Base-by-base conservation (phyloP, 2,329 filamentous ascomycete species). In the Talaromyces sp. region DNA sequence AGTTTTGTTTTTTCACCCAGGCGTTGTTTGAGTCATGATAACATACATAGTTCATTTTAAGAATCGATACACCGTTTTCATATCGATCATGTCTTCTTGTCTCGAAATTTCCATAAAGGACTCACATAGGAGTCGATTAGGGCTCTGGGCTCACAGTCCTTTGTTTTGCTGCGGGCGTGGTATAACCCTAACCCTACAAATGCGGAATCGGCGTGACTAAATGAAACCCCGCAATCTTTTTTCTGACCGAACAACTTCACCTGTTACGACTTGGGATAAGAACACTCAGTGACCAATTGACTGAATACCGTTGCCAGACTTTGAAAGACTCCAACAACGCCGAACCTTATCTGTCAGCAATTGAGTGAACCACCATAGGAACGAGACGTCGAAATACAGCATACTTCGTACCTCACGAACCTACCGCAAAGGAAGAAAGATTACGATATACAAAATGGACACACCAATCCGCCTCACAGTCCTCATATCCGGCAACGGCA, bases 401-500 rank as follows among this genome's bases (percentile, higher is more conserved):
- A 11, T 14, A 31, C 16, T 22, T 37, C 16, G 8, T 33, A 35
- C 11, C 50, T 54, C 31, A n/a, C 31, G 16, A 54, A 54, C n/a
- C 50, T 14, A 39, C n/a, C 24, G 2, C 11, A 8, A 22, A 56
- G n/a, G 37, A 9, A 39, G 9, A 35, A 56, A 8, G 39, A 54
- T 35, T 35, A 54, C 22, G n/a, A 37, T 14, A 37, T 24, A 56
- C 33, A 56, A 56, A 8, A 56, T 56, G 52, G 52, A 56, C 33
- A 39, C 56, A 19, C 74, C 75, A 48, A 73, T 79, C 71, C 85
- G 84, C 64, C 83, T 91, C 70, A 83, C 88, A 61, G 86, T 91
- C 70, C 85, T 92, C 73, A 89, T 89, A 76, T 90, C 87, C 59
- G 89, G 91, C 76, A 88, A 85, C 69, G 91, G 91, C 70, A 88